Evolutionary conservation across 257 asterid species (phyloP), one percentile per base, ranked within the genome.

Genomic region (Ophiorrhiza pumila): DNA sequence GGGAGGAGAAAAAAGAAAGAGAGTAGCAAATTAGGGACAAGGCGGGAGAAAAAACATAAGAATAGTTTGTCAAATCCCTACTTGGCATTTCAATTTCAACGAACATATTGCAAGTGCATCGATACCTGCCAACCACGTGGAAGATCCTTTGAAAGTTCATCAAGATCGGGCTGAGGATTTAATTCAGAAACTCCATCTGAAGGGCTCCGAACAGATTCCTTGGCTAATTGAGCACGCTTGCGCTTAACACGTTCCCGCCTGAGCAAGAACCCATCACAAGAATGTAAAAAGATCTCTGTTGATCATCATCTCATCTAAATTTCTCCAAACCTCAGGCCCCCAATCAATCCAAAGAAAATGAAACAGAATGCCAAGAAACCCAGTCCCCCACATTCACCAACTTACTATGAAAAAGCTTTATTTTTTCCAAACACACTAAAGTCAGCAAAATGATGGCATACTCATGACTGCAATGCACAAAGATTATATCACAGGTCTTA

Each of bases 231-330:
- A 8, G 93, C 91, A 71, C 89, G 87, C 87, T 76, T 90, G 75
- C 96, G 95, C 82, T 90, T 95, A 74, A 95, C 99, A 35, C 97
- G 91, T 76, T 89, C 99, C 79, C 97, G 89, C 99, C 99, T 95
- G 84, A 77, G 65, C 76, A 29, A 71, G 42, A 72, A 52, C 71
- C 18, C 20, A 18, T 34, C 37, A 5, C 15, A 55, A 52, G 2
- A 18, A 41, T 65, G 23, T 34, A 31, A 43, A 22, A 12, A 50
- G 34, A 68, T 39, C 23, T 32, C 18, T 49, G 5, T 13, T 25
- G 23, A 67, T 29, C 37, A 66, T 32, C 2, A 37, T 23, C 69
- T 67, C 14, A 27, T 14, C 11, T 29, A 0, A 31, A 58, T 7
- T 37, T 5, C 10, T 14, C 63, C 39, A 56, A 15, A n/a, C n/a